A percentile compares a stretch with the other conserved stretches of the same genome.
Evolutionary conservation across 257 asterid genomes (phyloP).

Genomic region (Primulina tabacum): DNA sequence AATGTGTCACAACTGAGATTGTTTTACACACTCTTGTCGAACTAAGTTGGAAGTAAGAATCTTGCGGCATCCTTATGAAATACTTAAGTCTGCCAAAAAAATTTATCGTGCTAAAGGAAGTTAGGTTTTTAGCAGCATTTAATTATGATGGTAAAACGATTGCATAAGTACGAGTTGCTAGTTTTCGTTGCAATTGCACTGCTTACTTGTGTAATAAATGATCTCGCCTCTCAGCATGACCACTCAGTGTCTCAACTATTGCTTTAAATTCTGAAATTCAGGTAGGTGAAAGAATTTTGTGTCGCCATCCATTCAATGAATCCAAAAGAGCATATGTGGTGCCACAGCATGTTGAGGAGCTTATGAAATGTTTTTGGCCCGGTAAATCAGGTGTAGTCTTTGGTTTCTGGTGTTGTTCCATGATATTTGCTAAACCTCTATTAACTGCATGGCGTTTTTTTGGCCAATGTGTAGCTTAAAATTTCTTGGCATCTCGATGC

Average conservation of each 20-base stretch:
- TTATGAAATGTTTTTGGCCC: slow-evolving; percentile 85
- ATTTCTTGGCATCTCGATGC: background rate
- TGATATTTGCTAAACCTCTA: slow-evolving; percentile 2
- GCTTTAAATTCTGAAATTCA: slow-evolving; percentile 27
- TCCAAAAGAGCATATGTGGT: slow-evolving; percentile 93
- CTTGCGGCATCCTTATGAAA: background rate
- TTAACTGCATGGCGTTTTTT: background rate
- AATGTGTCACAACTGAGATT: background rate
- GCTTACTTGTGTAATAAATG: background rate
- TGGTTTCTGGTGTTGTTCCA: background rate
- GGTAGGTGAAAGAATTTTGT: slow-evolving; percentile 77
- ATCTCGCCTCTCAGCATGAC: background rate
- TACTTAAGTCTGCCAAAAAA: background rate
- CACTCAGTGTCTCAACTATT: slow-evolving; percentile 1
- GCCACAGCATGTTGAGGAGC: slow-evolving; percentile 88
- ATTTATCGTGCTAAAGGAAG: background rate
- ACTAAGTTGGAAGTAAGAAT: slow-evolving; percentile 4
- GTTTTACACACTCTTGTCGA: background rate
- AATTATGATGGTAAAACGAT: background rate
- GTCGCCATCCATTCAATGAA: slow-evolving; percentile 92
- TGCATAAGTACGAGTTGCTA: background rate
- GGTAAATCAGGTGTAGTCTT: slow-evolving; percentile 62
- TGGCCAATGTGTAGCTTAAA: background rate
- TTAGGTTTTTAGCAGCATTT: background rate
- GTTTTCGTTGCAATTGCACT: background rate